Evolutionary conservation across 805 yeast genomes (phyloP).

Genomic region (Kodamaea fukazawae): DNA sequence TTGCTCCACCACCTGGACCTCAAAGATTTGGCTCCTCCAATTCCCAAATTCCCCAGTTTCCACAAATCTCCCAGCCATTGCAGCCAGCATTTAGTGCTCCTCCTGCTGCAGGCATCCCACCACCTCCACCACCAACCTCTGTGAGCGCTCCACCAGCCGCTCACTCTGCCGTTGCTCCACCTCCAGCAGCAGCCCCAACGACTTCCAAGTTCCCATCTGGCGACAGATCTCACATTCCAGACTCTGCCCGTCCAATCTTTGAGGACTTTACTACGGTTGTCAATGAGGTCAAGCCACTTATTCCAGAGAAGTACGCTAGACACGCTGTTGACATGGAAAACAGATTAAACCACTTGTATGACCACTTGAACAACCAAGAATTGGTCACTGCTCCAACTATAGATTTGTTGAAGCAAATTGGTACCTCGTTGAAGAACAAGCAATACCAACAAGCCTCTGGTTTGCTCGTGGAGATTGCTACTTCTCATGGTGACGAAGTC

Average conservation of each 20-base stretch:
- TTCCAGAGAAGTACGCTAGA: slow-evolving; percentile 70
- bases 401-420: slow-evolving; percentile 49
- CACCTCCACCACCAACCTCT: slow-evolving; percentile 9
- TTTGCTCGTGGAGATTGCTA: slow-evolving; percentile 55
- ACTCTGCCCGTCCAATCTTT: slow-evolving; percentile 54
- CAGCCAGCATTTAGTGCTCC: slow-evolving; percentile 15
- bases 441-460: slow-evolving; percentile 61
- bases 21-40: slow-evolving; percentile 24
- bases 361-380: slow-evolving; percentile 72
- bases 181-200: slow-evolving; percentile 10
- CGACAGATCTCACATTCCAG: slow-evolving; percentile 67
- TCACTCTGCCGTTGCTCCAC: slow-evolving; percentile 17
- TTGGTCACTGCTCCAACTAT: slow-evolving; percentile 58
- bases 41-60: slow-evolving; percentile 24
- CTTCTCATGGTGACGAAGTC: slow-evolving; percentile 65
- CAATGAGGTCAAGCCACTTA: slow-evolving; percentile 61
- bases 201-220: slow-evolving; percentile 50
- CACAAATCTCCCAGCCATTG: slow-evolving; percentile 12
- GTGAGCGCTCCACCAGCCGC: slow-evolving; percentile 7
- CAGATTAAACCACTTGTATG: slow-evolving; percentile 73
- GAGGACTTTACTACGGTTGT: slow-evolving; percentile 54
- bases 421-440: slow-evolving; percentile 47
- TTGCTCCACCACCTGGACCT: slow-evolving; percentile 15
- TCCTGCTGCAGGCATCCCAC: slow-evolving; percentile 10
- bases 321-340: slow-evolving; percentile 81